phyloP scores from a whole-genome alignment of 106 monocot genomes.

The Alisma plantagoaquatica region DNA sequence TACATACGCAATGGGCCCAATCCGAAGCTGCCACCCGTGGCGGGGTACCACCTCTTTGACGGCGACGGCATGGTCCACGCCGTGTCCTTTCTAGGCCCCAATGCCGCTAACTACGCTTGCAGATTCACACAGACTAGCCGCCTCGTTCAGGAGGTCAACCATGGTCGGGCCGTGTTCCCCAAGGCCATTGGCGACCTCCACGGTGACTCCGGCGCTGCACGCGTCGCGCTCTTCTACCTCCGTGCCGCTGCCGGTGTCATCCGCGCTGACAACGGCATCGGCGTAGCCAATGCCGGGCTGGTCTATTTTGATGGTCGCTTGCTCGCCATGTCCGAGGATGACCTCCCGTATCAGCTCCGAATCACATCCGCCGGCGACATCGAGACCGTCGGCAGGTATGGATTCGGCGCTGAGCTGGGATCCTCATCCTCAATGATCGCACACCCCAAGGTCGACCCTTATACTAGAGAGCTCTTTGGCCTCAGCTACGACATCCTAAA shows the following conservation, averaged over 20 bases:
- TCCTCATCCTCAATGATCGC: conserved; percentile 39
- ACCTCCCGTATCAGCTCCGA: conserved; percentile 35
- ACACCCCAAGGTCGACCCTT: conserved; percentile 44
- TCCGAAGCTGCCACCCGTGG: conserved; percentile 26
- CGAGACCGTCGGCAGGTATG: conserved; percentile 21
- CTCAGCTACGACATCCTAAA: conserved; percentile 26
- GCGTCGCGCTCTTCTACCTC: conserved; percentile 27
- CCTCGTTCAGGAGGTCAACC: conserved; percentile 19
- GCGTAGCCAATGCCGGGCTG: conserved; percentile 38
- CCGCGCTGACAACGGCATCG: conserved; percentile 11
- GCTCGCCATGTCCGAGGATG: conserved; percentile 56
- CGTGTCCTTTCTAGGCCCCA: conserved; percentile 8
- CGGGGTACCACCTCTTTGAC: conserved; percentile 35
- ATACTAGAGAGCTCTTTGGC: conserved; percentile 33
- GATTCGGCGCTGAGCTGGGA: conserved; percentile 21
- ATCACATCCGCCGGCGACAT: conserved; percentile 25
- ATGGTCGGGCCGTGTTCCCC: conserved; percentile 34
- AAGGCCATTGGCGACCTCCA: conserved; percentile 43
- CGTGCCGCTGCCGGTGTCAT: conserved; percentile 32
- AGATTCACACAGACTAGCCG: conserved; percentile 44
- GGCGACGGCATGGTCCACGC: conserved; percentile 58
- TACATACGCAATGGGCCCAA: conserved; percentile 44
- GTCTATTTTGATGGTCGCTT: conserved; percentile 32
- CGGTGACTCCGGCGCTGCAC: conserved; percentile 24
- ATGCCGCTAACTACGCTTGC: conserved; percentile 25